A percentile compares a stretch with the other conserved stretches of the same genome.
Evolutionary conservation across 225 moss, liverwort and hornwort species (phyloP).

Genomic region (Asterella californica): DNA sequence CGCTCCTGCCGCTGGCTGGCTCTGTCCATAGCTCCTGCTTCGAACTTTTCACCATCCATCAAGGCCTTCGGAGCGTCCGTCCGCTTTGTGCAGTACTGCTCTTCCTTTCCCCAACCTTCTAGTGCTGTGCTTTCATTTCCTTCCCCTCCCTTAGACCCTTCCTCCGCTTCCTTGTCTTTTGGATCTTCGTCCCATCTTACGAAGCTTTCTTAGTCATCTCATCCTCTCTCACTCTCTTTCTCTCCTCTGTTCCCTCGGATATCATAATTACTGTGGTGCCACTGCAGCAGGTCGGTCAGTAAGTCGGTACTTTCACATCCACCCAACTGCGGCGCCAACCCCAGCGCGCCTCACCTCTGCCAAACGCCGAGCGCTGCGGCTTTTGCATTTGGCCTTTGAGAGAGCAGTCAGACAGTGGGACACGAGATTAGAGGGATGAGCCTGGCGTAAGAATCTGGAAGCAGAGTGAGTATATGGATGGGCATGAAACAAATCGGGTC

Average conservation of each 20-base stretch:
- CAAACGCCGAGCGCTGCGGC: neutral
- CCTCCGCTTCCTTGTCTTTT: neutral
- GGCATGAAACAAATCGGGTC: neutral
- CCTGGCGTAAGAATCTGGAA: neutral
- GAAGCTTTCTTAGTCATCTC: neutral
- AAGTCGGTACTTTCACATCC: constrained; percentile 10
- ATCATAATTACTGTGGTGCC: neutral
- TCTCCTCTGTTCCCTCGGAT: neutral
- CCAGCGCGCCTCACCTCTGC: neutral
- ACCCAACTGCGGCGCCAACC: constrained; percentile 8
- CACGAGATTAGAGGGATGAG: neutral
- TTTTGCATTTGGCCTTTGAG: constrained; percentile 4
- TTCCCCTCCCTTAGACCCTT: neutral
- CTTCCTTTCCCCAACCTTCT: neutral
- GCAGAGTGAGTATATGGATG: constrained; percentile 15
- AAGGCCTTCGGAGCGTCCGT: neutral
- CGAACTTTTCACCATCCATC: neutral
- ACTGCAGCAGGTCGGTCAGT: neutral
- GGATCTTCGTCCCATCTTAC: neutral
- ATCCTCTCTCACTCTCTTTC: constrained; percentile 1
- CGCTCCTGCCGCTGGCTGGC: neutral
- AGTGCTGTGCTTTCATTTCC: neutral
- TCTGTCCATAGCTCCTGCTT: no score
- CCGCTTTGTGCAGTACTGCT: neutral
- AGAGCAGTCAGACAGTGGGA: constrained; percentile 9